phyloP scores from a whole-genome alignment of 805 yeast genomes.

The Debaryomyces prosopidis region DNA sequence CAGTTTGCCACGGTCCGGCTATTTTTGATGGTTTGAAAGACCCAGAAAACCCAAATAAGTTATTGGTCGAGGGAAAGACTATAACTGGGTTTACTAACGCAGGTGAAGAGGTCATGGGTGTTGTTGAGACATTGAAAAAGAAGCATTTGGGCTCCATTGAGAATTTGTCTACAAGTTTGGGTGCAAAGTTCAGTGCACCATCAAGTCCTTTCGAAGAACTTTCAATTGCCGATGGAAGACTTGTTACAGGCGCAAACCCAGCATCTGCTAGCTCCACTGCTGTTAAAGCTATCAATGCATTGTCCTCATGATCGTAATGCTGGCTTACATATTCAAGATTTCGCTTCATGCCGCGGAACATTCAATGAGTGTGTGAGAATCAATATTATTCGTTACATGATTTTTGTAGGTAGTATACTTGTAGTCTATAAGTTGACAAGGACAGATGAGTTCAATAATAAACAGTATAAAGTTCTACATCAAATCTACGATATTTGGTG shows the following conservation, averaged over 20 bases:
- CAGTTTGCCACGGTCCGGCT: conserved; percentile 72
- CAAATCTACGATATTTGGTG: conserved; percentile 56
- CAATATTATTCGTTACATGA: no score
- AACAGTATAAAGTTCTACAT: conserved; percentile 47
- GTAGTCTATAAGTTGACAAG: not conserved
- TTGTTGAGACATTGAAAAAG: conserved; percentile 19
- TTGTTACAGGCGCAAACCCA: conserved; percentile 70
- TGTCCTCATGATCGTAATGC: not conserved
- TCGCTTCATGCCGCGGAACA: not conserved
- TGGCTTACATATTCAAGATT: not conserved
- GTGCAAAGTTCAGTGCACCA: conserved; percentile 49
- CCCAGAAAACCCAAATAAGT: conserved; percentile 35
- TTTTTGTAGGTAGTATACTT: not conserved
- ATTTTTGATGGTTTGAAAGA: conserved; percentile 52
- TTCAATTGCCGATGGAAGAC: conserved; percentile 53
- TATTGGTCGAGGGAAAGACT: conserved; percentile 50
- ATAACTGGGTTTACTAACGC: conserved; percentile 62
- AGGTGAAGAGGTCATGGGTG: conserved; percentile 44
- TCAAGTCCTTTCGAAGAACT: conserved; percentile 52
- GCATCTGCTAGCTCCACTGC: conserved; percentile 55
- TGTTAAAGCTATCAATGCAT: conserved; percentile 27
- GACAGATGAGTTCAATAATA: conserved; percentile 5
- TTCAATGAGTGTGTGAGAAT: no score
- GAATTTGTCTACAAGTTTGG: conserved; percentile 35
- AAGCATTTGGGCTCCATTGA: conserved; percentile 35